Base-by-base conservation (phyloP, 305 asterid genomes). In the Plantago coronopus region DNA sequence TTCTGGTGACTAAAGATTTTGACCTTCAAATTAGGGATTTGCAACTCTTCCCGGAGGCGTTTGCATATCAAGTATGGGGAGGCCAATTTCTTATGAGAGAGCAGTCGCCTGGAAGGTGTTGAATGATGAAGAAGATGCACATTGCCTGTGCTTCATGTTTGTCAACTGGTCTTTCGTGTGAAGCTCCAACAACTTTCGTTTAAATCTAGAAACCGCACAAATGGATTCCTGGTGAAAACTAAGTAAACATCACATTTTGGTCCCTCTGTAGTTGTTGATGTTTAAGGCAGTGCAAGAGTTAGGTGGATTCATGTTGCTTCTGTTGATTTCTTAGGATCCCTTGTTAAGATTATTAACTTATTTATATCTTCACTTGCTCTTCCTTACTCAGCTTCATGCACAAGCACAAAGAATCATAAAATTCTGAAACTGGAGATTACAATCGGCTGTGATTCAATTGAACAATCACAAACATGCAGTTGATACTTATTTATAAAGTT, bases 51-150 rank as follows among this genome's bases (percentile, higher is more conserved):
- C 82, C 69, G 87, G 98, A 10, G 95, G 96, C 17, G 83, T 91
- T 40, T 87, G 95, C 65, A 23, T 88, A 81, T 91, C 98, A 45
- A 91, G 96, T 53, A 88, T 88, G 96, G 87, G 96, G 19, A 76
- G 98, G 49, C 82, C 93, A 17, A 77, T 91, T 17, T 83, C 96
- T 0, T 91, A 83, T 21, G 95, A 91, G 73, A 78, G 89, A 51
- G 95, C 95, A 20, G 89, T 91, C 9, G 95, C 98, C 4, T 91
- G 98, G 98, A 91, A 91, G 77, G 95, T 85, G 66, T 66, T 91
- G 86, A 80, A 88, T 34, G 95, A 86, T 45, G 95, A 83, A 48
- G 96, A 91, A 77, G 81, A 81, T 49, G 85, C 89, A 0, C 98
- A 91, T 63, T 91, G 96, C 78, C 68, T 91, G 17, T 88, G 96